Evolutionary conservation across 306 rosid species (phyloP), one percentile per base, ranked within the genome.

Genomic region (Pterocarpus macrocarpus): DNA sequence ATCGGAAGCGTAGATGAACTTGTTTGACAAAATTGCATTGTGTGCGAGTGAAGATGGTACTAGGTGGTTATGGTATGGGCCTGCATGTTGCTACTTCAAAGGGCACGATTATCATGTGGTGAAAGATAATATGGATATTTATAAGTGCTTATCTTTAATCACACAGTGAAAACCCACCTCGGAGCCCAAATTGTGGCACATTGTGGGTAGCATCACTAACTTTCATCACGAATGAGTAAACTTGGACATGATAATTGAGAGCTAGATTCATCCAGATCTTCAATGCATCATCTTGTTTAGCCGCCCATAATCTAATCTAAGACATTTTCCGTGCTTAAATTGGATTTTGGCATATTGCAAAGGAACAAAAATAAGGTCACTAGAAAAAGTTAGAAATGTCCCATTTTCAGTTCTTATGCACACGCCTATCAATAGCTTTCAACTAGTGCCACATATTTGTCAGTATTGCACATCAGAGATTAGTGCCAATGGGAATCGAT

Each of bases 401-500:
- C 49, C 36, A 78, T 65, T 64, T 50, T 50, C n/a, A n/a, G 15
- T 50, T 50, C 12, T 63, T 16, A 64, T 13, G 49, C 49, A 58
- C 15, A 36, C 49, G 32, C 30, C 4, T 59, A 15, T 14, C 33
- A 78, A 15, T 41, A 16, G 11, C 28, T 39, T 67, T 56, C 32
- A 33, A 10, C 2, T 39, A 77, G 39, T 77, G 72, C 7, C 34
- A 64, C 8, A 28, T 11, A 49, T 34, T 3, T n/a, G n/a, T n/a
- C 13, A 77, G 38, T 64, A 30, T 52, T 65, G 11, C 32, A 65
- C 55, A 65, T 67, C 14, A 68, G 2, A 22, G 30, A 38, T 69
- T 59, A 62, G 59, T 68, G 73, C 13, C 16, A 33, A 41, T 63
- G 15, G 33, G 69, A 69, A 82, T 69, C 73, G 47, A 58, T 62